phyloP scores from a whole-genome alignment of 2,329 filamentous ascomycete species.

The Sporothrix globosa region DNA sequence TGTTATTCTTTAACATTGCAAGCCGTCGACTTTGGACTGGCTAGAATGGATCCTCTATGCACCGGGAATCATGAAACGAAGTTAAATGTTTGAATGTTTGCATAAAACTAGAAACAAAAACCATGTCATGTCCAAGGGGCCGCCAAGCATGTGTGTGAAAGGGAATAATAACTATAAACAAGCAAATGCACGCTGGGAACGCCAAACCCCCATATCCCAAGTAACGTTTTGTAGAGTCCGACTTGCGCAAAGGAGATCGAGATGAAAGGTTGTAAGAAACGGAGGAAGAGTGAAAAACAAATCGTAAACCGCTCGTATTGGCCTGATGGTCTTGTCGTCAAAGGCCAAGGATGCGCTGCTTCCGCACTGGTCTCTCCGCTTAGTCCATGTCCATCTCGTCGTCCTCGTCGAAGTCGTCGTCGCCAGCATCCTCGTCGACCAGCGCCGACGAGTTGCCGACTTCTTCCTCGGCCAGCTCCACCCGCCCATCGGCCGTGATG shows the following conservation, averaged over 20 bases:
- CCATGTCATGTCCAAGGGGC: constrained; percentile 1
- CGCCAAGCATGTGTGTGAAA: constrained; percentile 10
- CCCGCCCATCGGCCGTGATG: constrained; percentile 45
- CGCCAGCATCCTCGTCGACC: constrained; percentile 37
- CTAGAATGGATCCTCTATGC: not conserved
- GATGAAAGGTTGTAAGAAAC: not conserved
- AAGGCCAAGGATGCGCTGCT: not conserved
- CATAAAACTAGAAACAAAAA: too few species aligned
- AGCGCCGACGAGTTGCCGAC: constrained; percentile 28
- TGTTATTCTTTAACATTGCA: not conserved
- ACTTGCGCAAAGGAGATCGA: constrained; percentile 12
- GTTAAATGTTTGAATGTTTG: not conserved
- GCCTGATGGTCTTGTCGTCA: not conserved
- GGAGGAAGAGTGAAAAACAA: constrained; percentile 11
- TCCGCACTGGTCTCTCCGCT: not conserved
- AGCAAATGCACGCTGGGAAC: constrained; percentile 31
- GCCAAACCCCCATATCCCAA: constrained; percentile 27
- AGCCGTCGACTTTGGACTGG: not conserved
- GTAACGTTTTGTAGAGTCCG: constrained; percentile 12
- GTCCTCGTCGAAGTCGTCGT: constrained; percentile 36
- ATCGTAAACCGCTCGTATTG: constrained; percentile 5
- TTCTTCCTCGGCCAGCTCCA: constrained; percentile 45
- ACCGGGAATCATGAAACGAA: not conserved
- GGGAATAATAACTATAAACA: constrained; percentile 12
- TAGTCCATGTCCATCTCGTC: constrained; percentile 35